These are phyloP conservation scores for Acanthamoeba royreba DNA, from an alignment of 208 protist species.

Conservation along the genomic window DNA sequence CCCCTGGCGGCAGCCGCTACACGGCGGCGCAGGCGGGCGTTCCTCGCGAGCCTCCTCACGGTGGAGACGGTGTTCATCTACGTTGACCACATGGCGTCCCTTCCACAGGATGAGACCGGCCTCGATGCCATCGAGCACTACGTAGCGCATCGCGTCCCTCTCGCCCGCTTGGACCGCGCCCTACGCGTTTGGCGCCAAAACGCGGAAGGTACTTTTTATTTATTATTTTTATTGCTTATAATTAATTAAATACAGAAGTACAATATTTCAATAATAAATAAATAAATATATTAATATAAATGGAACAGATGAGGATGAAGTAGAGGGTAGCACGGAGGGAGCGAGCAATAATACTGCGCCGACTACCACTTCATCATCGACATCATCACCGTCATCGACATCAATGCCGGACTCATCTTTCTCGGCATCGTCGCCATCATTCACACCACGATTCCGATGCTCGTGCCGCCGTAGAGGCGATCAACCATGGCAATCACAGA, in stretches of 20 bases:
- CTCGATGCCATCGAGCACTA: not conserved
- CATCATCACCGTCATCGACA: too few relatives aligned
- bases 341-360: too few relatives aligned
- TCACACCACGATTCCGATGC: not conserved
- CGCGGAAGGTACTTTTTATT: too few relatives aligned
- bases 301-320: too few relatives aligned
- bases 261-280: too few relatives aligned
- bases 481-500: not conserved
- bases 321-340: too few relatives aligned
- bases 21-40: not conserved
- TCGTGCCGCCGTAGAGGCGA: not conserved
- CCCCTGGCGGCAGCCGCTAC: too few relatives aligned
- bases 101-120: not conserved
- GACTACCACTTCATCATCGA: too few relatives aligned
- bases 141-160: not conserved
- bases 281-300: too few relatives aligned
- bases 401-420: not conserved
- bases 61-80: not conserved
- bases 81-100: not conserved
- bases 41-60: not conserved
- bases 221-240: too few relatives aligned
- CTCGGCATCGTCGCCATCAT: not conserved
- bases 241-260: too few relatives aligned
- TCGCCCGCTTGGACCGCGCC: not conserved
- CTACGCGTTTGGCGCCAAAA: not conserved